A percentile compares a stretch with the other conserved stretches of the same genome.
Conservation (phyloP, 352 stramenopile genomes). For the Aphanomyces stellatus region DNA sequence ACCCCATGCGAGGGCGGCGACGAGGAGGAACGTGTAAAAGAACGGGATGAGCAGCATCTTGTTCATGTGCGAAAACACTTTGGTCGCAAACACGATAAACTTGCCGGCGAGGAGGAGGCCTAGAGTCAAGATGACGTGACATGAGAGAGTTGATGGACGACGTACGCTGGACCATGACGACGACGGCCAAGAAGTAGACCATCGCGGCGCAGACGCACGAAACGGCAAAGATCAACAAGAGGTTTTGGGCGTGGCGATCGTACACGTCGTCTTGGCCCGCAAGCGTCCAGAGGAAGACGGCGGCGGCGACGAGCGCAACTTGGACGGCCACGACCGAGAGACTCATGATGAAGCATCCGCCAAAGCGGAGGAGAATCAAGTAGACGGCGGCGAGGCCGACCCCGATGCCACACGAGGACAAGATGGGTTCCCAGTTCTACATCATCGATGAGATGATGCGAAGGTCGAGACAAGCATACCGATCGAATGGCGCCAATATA, state of each 20-base stretch:
- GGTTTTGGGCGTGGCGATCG: slow-evolving; percentile 30
- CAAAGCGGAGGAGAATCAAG: slow-evolving; percentile 58
- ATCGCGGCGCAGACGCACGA: slow-evolving; percentile 40
- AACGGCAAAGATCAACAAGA: slow-evolving; percentile 10
- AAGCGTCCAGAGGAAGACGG: slow-evolving; percentile 4
- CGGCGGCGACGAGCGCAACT: slow-evolving; percentile 31
- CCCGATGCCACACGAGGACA: slow-evolving; percentile 51
- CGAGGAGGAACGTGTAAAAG: slow-evolving; percentile 47
- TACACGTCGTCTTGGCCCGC: slow-evolving; percentile 17
- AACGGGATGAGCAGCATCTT: slow-evolving; percentile 61
- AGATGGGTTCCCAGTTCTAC: slow-evolving; percentile 59
- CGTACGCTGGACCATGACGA: slow-evolving; percentile 48
- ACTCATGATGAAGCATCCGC: slow-evolving; percentile 60
- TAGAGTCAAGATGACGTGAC: neutral
- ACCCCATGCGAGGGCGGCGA: slow-evolving; percentile 62
- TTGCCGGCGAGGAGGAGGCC: slow-evolving; percentile 48
- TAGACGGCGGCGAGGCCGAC: slow-evolving; percentile 50
- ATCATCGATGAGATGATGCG: neutral
- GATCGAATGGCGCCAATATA: slow-evolving; percentile 71
- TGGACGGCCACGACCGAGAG: slow-evolving; percentile 58
- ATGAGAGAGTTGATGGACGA: neutral
- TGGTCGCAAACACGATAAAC: slow-evolving; percentile 71
- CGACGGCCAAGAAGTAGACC: slow-evolving; percentile 51
- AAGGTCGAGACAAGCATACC: slow-evolving; percentile 24
- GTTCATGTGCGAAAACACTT: slow-evolving; percentile 54